Evolutionary conservation across 2,329 filamentous ascomycete species (phyloP).

Genomic region (Arthrinium phaeospermum): DNA sequence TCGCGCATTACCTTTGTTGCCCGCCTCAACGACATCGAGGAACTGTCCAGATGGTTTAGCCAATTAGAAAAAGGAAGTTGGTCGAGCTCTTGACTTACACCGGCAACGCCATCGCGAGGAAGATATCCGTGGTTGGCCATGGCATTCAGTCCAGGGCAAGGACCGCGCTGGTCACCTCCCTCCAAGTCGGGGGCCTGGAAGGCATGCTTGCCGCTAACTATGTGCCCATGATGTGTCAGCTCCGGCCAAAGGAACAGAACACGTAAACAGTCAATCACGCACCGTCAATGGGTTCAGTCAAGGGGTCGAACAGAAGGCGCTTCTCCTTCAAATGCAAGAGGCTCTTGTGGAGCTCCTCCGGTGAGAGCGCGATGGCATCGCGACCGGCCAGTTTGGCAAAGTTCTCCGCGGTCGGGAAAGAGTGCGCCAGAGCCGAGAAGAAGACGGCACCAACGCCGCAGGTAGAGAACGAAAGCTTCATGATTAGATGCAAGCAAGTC

Average conservation of each 20-base stretch:
- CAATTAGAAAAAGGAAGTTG: too few relatives aligned
- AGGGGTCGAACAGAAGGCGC: constrained; percentile 27
- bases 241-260: too few relatives aligned
- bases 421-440: constrained; percentile 22
- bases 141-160: constrained; percentile 37
- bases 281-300: constrained; percentile 28
- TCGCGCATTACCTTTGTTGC: constrained; percentile 33
- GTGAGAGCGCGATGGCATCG: constrained; percentile 21
- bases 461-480: constrained; percentile 15
- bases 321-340: constrained; percentile 28
- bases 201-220: constrained; percentile 27
- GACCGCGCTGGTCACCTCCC: constrained; percentile 35
- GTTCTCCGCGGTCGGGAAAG: constrained; percentile 31
- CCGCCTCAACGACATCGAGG: constrained; percentile 38
- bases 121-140: constrained; percentile 39
- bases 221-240: not conserved
- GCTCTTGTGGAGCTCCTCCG: constrained; percentile 24
- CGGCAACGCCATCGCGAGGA: constrained; percentile 34
- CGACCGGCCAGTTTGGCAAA: constrained; percentile 26
- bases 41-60: constrained; percentile 19
- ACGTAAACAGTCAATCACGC: not conserved
- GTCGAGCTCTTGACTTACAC: constrained; percentile 19
- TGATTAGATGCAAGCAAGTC: not conserved
- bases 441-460: constrained; percentile 16
- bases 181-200: constrained; percentile 28